A percentile compares a stretch with the other conserved stretches of the same genome.
Conservation (phyloP, 768 basidiomycete genomes). For the Mycena indigotica region DNA sequence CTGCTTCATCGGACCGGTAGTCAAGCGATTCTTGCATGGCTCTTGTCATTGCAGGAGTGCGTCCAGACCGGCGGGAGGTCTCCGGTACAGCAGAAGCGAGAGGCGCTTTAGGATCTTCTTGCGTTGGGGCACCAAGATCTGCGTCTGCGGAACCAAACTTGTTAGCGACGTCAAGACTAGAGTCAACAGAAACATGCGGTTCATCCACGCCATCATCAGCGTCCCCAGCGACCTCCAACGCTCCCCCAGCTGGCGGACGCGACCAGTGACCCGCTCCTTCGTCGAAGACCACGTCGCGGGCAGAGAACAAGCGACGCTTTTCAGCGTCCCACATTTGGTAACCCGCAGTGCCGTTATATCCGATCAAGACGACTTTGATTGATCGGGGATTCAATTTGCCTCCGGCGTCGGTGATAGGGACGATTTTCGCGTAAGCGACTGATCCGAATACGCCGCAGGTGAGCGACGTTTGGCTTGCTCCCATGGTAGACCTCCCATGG, state of each 20-base stretch:
- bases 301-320: constrained; percentile 16
- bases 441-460: constrained; percentile 36
- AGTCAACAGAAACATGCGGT: constrained; percentile 7
- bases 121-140: background rate
- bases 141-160: background rate
- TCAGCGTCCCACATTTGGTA: constrained; percentile 25
- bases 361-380: constrained; percentile 23
- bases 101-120: background rate
- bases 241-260: constrained; percentile 11
- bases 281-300: constrained; percentile 29
- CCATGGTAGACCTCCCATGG: constrained; percentile 25
- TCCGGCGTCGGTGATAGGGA: constrained; percentile 12
- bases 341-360: constrained; percentile 24
- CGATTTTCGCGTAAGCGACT: constrained; percentile 30
- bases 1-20: constrained; percentile 1
- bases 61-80: background rate
- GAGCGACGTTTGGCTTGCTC: constrained; percentile 27
- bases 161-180: background rate
- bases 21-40: constrained; percentile 3
- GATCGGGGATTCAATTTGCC: constrained; percentile 18
- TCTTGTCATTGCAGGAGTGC: background rate
- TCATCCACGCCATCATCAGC: background rate
- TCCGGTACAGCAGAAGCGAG: constrained; percentile 1
- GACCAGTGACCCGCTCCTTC: constrained; percentile 20
- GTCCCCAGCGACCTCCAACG: constrained; percentile 1